Evolutionary conservation across 306 rosid species (phyloP).

Genomic region (Quercus aquifolioides): DNA sequence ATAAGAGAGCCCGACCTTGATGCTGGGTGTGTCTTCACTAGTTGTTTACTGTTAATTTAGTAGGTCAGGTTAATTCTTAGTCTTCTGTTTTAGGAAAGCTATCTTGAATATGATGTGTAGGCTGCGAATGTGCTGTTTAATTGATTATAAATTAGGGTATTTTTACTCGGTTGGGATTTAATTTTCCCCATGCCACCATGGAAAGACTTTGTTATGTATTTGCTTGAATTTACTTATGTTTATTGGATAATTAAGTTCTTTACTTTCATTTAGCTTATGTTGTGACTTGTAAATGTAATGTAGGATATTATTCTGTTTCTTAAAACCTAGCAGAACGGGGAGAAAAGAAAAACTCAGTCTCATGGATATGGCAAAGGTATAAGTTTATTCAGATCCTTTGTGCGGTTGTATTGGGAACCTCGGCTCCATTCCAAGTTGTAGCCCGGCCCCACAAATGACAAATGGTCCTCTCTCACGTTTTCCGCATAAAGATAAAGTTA

Average conservation of each 20-base stretch:
- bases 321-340: too few species aligned
- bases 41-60: conserved; percentile 43
- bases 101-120: conserved; percentile 25
- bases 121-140: conserved; percentile 12
- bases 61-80: conserved; percentile 36
- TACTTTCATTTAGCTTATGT: neutral
- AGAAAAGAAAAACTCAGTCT: too few species aligned
- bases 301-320: too few species aligned
- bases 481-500: too few species aligned
- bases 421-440: too few species aligned
- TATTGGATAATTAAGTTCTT: conserved; percentile 15
- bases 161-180: conserved; percentile 18
- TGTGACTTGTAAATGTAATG: neutral
- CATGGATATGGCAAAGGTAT: too few species aligned
- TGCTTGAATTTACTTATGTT: conserved; percentile 23
- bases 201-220: conserved; percentile 20
- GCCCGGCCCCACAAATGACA: too few species aligned
- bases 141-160: conserved; percentile 23
- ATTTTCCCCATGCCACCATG: conserved; percentile 19
- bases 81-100: conserved; percentile 33
- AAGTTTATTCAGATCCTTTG: too few species aligned
- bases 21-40: conserved; percentile 8
- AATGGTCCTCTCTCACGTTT: too few species aligned
- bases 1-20: conserved; percentile 66
- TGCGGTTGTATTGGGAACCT: too few species aligned